Percentiles rank a stretch among this genome's conserved stretches.
Evolutionary conservation across 2,329 filamentous ascomycete genomes (phyloP).

Genomic region (Fusarium cyanostomum): DNA sequence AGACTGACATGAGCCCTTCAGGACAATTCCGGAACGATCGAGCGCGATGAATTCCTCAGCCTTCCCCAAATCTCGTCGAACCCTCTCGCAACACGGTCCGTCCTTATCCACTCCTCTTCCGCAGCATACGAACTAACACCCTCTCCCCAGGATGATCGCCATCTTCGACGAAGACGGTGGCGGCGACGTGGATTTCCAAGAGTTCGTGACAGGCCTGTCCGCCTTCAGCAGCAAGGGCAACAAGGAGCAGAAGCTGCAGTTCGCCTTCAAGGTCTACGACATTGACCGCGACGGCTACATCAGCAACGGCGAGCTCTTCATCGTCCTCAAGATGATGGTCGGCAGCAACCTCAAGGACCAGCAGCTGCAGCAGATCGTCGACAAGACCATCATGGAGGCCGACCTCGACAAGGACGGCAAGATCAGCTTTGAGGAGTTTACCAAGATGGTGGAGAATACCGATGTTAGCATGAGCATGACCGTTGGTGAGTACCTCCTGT

Average conservation of each 20-base stretch:
- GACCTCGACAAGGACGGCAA: constrained; percentile 95
- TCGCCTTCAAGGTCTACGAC: constrained; percentile 99
- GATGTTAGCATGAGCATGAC: constrained; percentile 81
- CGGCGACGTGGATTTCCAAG: constrained; percentile 97
- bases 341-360: constrained; percentile 99
- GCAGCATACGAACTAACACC: constrained; percentile 13
- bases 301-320: constrained; percentile 98
- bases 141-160: constrained; percentile 84
- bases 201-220: constrained; percentile 94
- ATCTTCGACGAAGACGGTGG: constrained; percentile 99
- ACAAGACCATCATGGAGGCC: constrained; percentile 99
- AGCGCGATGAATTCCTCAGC: constrained; percentile 97
- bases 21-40: constrained; percentile 98
- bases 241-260: constrained; percentile 97
- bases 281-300: constrained; percentile 99
- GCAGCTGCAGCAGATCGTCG: constrained; percentile 98
- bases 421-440: constrained; percentile 99
- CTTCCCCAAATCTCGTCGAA: constrained; percentile 98
- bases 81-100: constrained; percentile 90
- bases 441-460: constrained; percentile 97
- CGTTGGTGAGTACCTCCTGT: constrained; percentile 62
- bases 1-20: constrained; percentile 50
- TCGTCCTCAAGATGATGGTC: constrained; percentile 99
- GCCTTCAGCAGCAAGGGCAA: constrained; percentile 98
- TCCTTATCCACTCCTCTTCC: not conserved